These are phyloP conservation scores for Nadsonia fulvescens DNA, from an alignment of 805 yeast genomes.

Conservation along the genomic window DNA sequence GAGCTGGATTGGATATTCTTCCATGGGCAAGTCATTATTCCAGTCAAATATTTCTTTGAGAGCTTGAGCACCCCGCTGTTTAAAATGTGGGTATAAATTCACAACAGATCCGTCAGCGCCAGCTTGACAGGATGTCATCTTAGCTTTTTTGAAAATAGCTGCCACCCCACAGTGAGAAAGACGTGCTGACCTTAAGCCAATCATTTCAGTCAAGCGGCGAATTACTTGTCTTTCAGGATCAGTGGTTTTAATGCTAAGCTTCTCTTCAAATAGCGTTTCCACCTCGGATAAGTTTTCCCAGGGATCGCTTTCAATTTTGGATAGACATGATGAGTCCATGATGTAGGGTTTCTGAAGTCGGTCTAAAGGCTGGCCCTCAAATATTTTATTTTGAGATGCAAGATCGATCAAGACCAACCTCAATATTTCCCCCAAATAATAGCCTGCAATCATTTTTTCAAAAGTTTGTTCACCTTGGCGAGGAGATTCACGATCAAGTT, in stretches of 20 bases:
- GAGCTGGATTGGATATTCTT: constrained; percentile 64
- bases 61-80: constrained; percentile 74
- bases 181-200: constrained; percentile 90
- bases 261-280: constrained; percentile 40
- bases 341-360: constrained; percentile 46
- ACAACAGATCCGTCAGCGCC: constrained; percentile 97
- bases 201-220: constrained; percentile 66
- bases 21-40: constrained; percentile 28
- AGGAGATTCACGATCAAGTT: constrained; percentile 72
- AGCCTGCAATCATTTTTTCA: constrained; percentile 96
- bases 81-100: constrained; percentile 85
- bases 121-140: constrained; percentile 48
- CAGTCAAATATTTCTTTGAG: constrained; percentile 80
- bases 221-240: constrained; percentile 64
- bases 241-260: constrained; percentile 48
- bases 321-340: constrained; percentile 80
- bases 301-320: constrained; percentile 77
- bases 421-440: constrained; percentile 82
- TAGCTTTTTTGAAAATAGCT: constrained; percentile 79
- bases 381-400: constrained; percentile 42
- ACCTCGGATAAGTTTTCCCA: constrained; percentile 68
- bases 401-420: constrained; percentile 67
- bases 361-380: constrained; percentile 20
- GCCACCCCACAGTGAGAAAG: constrained; percentile 90
- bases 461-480: constrained; percentile 92